Percentiles rank a stretch among this genome's conserved stretches.
Evolutionary conservation across 371 early-diverging fungal genomes (phyloP).

Genomic region (Rhizopus arrhizus): DNA sequence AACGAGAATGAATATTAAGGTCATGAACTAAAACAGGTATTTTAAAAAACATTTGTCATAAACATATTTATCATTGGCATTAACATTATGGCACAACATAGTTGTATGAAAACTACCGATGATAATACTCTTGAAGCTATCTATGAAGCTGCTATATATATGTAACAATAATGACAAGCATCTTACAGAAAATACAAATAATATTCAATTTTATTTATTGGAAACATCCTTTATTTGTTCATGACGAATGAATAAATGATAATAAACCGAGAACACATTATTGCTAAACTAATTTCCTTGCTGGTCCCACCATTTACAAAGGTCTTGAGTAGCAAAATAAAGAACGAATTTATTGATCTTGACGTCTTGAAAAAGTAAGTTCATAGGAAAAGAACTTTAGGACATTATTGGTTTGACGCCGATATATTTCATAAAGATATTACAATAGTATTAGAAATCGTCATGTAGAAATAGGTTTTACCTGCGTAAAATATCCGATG

Average conservation of each 20-base stretch:
- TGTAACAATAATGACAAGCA: slow-evolving; percentile 10
- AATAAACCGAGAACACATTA: slow-evolving; percentile 14
- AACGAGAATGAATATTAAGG: slow-evolving; percentile 6
- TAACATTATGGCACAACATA: slow-evolving; percentile 7
- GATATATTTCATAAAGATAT: slow-evolving; percentile 5
- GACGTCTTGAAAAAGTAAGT: slow-evolving; percentile 8
- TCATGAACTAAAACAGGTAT: slow-evolving; percentile 1
- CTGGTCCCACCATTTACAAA: slow-evolving; percentile 3
- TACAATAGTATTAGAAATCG: slow-evolving; percentile 2
- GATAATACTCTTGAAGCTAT: slow-evolving; percentile 1
- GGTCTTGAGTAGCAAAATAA: slow-evolving; percentile 8
- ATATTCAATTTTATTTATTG: slow-evolving; percentile 5
- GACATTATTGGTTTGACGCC: slow-evolving; percentile 6
- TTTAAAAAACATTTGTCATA: slow-evolving; percentile 2
- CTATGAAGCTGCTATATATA: slow-evolving; percentile 5
- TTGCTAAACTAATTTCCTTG: slow-evolving; percentile 12
- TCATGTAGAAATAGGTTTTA: slow-evolving; percentile 7
- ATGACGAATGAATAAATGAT: slow-evolving; percentile 6
- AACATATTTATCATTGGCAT: slow-evolving; percentile 2
- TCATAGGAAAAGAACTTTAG: slow-evolving; percentile 4
- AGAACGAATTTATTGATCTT: slow-evolving; percentile 6
- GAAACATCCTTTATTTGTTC: slow-evolving; percentile 4
- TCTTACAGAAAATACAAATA: slow-evolving; percentile 4
- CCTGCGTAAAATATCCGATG: slow-evolving; percentile 6
- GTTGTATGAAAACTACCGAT: slow-evolving; percentile 4